phyloP scores from a whole-genome alignment of 257 asterid genomes.

The Ophiorrhiza pumila region DNA sequence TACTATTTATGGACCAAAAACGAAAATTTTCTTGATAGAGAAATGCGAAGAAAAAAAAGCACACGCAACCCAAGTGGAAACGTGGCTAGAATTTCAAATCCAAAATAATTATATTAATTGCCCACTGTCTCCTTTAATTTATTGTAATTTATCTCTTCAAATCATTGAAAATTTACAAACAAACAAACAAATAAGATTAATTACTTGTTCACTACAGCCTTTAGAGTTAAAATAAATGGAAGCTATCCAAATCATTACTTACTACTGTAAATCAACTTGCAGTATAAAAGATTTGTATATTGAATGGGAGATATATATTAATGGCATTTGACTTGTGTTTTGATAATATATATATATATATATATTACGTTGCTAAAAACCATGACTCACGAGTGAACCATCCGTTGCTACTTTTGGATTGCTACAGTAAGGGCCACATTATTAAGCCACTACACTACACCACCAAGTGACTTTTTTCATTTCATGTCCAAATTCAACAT shows the following conservation, averaged over 20 bases:
- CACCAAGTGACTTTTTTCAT: neutral
- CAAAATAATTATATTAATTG: constrained; percentile 19
- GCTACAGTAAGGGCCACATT: neutral
- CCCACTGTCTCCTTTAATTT: too few relatives aligned
- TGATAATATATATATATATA: too few relatives aligned
- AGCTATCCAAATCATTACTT: neutral
- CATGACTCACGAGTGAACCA: too few relatives aligned
- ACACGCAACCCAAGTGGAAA: constrained; percentile 7
- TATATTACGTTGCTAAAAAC: too few relatives aligned
- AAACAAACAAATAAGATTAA: neutral
- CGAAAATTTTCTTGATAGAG: neutral
- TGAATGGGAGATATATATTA: too few relatives aligned
- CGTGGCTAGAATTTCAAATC: constrained; percentile 26
- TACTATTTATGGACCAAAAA: too few relatives aligned
- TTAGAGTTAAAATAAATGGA: neutral
- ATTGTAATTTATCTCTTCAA: constrained; percentile 23
- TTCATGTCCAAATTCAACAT: constrained; percentile 5
- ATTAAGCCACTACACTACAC: too few relatives aligned
- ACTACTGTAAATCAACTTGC: neutral
- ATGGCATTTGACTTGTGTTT: neutral
- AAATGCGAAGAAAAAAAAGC: neutral
- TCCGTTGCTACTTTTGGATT: neutral
- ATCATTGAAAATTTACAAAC: constrained; percentile 2
- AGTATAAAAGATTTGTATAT: neutral
- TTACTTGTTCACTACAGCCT: neutral